Base-by-base conservation (phyloP, 768 basidiomycete genomes). In the Auriculariales sp. region DNA sequence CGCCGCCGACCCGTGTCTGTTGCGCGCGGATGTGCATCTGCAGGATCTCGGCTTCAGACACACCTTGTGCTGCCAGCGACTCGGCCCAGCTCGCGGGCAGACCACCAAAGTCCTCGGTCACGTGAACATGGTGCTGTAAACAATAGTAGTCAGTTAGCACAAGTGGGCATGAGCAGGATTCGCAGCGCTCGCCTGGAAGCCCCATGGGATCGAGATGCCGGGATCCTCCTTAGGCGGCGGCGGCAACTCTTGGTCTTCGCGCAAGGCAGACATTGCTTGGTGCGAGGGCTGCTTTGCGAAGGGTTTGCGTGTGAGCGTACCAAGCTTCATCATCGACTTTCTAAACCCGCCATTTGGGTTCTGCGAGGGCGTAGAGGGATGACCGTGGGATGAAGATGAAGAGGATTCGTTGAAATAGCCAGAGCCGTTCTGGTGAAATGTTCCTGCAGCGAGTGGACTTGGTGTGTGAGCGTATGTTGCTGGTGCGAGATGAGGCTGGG, bases 151-250 rank as follows among this genome's bases (percentile, higher is more conserved):
- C n/a, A n/a, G n/a, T n/a, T n/a, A n/a, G n/a, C n/a, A n/a, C n/a
- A n/a, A 1, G 7, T 6, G 6, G 35, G 15, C 7, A 15, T 6
- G 30, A 54, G 46, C 42, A 48, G 11, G 49, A 25, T 11, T 10
- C 12, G 30, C 34, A 11, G 46, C 24, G 62, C 74, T 42, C 59
- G 78, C 81, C 72, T 81, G 80, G 53, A 86, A 83, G 60, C 84
- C 84, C 76, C 78, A 85, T 3, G 84, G 84, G 53, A 67, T 54
- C 0, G 81, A 79, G 35, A 87, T 81, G 24, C 70, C 72, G 15
- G 78, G 74, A 54, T 85, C 82, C 4, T 73, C 75, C 1, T 57
- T 58, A 3, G 54, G 53, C n/a, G 59, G 58, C 7, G 48, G 48
- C 19, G 39, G 39, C n/a, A 1, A 1, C 35, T 36, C 35, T 9